Base-by-base conservation (phyloP, 495 filamentous ascomycete species). In the Neurospora sp. region DNA sequence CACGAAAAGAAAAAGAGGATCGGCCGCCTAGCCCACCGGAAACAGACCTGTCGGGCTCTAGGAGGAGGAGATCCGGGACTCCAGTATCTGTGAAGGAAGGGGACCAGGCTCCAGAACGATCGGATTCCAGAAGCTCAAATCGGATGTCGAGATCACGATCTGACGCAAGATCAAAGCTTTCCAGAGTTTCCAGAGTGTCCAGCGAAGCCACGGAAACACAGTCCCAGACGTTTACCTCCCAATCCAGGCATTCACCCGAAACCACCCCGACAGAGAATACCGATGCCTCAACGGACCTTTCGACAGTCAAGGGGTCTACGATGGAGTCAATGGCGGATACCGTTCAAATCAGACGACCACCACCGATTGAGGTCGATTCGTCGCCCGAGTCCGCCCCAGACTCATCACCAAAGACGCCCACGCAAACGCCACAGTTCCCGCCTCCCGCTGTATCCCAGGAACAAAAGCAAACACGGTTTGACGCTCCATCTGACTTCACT, bases 341-440 rank as follows among this genome's bases (percentile, higher is more conserved):
- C 14, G 54, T 66, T 35, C 54, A 62, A 5, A 35, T 62, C 54
- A 62, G 54, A 62, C 54, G 54, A 23, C 78, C 77, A 38, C 78
- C 79, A 41, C 79, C 81, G 5, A 76, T 80, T 31, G 80, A 84
- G 69, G 76, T 74, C 12, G 81, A 85, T 71, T 82, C 84, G 37
- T 86, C 84, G 3, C 83, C 84, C 4, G 82, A 83, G 37, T 85
- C 87, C 14, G 83, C 79, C 20, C 83, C 82, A 27, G 86, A 90
- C 74, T 87, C 86, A 2, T 89, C 88, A 16, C 88, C 88, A 1
- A 85, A 84, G 77, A 90, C 88, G 16, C 89, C 88, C 5, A 88
- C 85, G 7, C 82, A 84, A 46, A 85, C 84, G 27, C 83, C 82
- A n/a, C 81, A 85, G 27, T 88, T 86, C 48, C 83, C 85, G 0